These are phyloP conservation scores for Tubosaeta sp. DNA, from an alignment of 768 basidiomycete species.

Conservation along the genomic window DNA sequence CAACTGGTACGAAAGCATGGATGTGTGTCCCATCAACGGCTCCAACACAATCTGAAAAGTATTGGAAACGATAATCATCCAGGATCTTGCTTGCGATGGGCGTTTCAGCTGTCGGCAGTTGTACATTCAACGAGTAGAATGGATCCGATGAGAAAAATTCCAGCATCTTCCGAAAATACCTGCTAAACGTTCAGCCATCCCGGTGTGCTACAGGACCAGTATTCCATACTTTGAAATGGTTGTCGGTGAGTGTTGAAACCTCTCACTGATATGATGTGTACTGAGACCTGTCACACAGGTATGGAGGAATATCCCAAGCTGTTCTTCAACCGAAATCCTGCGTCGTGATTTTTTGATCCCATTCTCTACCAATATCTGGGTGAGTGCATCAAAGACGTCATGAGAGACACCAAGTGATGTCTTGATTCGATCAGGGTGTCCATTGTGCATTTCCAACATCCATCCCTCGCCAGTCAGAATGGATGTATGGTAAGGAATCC, in stretches of 20 bases:
- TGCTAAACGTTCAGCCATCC: background rate
- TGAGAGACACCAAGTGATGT: background rate
- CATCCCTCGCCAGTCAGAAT: no score
- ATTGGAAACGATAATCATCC: background rate
- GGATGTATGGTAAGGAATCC: no score
- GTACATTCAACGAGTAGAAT: conserved; percentile 5
- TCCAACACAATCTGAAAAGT: conserved; percentile 6
- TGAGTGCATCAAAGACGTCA: background rate
- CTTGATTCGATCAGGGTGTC: conserved; percentile 2
- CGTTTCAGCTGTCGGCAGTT: background rate
- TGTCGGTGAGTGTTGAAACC: conserved; percentile 5
- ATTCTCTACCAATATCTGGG: background rate
- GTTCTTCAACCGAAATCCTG: conserved; percentile 7
- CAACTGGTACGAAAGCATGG: background rate
- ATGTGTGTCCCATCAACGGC: conserved; percentile 8
- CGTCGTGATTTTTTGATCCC: background rate
- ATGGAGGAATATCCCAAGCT: conserved; percentile 12
- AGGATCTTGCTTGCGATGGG: background rate
- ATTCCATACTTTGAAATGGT: background rate
- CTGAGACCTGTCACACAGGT: conserved; percentile 9
- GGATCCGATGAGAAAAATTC: background rate
- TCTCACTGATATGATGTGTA: conserved; percentile 3
- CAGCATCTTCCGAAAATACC: conserved; percentile 11
- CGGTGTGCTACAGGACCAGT: no score
- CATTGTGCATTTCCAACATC: conserved; percentile 1